Percentiles rank a stretch among this genome's conserved stretches.
Conservation (phyloP, 768 basidiomycete species). For the Russula sp. region DNA sequence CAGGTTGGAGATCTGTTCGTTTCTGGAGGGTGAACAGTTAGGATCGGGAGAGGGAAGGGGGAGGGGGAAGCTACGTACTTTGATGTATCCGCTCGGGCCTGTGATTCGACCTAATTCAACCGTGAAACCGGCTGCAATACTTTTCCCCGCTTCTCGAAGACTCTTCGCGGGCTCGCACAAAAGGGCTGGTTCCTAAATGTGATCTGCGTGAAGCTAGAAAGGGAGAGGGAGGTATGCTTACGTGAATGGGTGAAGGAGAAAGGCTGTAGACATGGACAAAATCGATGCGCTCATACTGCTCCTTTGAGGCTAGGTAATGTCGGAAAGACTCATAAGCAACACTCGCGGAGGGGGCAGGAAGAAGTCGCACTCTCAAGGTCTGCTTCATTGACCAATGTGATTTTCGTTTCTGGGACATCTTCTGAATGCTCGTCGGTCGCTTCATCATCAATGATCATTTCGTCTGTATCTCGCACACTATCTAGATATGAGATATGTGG, state of each 20-base stretch:
- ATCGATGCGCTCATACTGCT: slow-evolving; percentile 44
- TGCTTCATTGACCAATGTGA: slow-evolving; percentile 56
- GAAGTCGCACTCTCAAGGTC: slow-evolving; percentile 51
- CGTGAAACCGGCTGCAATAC: not conserved
- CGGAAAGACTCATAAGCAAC: not conserved
- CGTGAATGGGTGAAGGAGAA: slow-evolving; percentile 55
- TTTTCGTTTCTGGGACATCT: slow-evolving; percentile 38
- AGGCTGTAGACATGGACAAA: slow-evolving; percentile 65
- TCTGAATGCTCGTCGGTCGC: slow-evolving; percentile 36
- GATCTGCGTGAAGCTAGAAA: not conserved
- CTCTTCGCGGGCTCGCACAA: slow-evolving; percentile 24
- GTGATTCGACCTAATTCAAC: slow-evolving; percentile 14
- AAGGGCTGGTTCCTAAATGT: slow-evolving; percentile 39
- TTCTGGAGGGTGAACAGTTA: not conserved
- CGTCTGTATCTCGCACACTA: slow-evolving; percentile 18
- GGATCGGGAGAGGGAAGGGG: not conserved
- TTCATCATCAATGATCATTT: slow-evolving; percentile 32
- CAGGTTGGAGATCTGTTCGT: not conserved
- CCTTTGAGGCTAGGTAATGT: slow-evolving; percentile 41
- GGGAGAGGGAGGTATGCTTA: slow-evolving; percentile 28
- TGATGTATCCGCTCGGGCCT: slow-evolving; percentile 8
- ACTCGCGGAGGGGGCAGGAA: not conserved
- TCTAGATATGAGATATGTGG: slow-evolving; percentile 9
- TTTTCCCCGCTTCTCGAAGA: slow-evolving; percentile 11
- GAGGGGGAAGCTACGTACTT: not conserved